These are phyloP conservation scores for Mycena haematopus DNA, from an alignment of 768 basidiomycete genomes.

Conservation along the genomic window DNA sequence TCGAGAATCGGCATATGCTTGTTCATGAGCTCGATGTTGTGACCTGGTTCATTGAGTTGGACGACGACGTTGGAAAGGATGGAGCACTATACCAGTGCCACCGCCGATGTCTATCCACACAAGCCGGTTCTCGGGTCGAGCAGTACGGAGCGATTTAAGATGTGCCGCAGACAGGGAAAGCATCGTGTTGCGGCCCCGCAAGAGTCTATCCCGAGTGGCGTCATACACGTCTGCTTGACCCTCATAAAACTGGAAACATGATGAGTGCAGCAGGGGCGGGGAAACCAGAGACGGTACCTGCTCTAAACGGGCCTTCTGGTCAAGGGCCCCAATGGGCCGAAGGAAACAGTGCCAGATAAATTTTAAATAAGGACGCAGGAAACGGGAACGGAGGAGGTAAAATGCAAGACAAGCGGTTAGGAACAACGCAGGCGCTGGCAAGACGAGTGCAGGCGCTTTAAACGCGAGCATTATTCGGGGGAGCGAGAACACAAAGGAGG, in stretches of 20 bases:
- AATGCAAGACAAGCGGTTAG: constrained; percentile 16
- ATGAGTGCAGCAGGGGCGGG: constrained; percentile 9
- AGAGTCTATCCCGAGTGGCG: constrained; percentile 61
- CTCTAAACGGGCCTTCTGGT: constrained; percentile 52
- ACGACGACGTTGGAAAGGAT: background rate
- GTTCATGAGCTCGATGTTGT: constrained; percentile 76
- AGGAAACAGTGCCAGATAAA: constrained; percentile 61
- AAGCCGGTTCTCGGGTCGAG: constrained; percentile 45
- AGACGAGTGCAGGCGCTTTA: constrained; percentile 4
- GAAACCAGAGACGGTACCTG: constrained; percentile 39
- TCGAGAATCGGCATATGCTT: constrained; percentile 55
- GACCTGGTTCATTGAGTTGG: constrained; percentile 45
- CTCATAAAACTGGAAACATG: constrained; percentile 56
- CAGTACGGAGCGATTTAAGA: constrained; percentile 17
- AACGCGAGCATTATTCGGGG: background rate
- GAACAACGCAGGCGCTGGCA: constrained; percentile 15
- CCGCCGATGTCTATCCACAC: constrained; percentile 85
- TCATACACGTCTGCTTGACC: constrained; percentile 80
- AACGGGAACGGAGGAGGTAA: constrained; percentile 27
- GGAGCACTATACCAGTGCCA: constrained; percentile 57
- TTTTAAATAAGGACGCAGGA: constrained; percentile 47
- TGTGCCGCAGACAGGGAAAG: constrained; percentile 32
- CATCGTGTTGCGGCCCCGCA: constrained; percentile 78
- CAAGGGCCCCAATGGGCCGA: constrained; percentile 44
- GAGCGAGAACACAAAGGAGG: background rate